Conservation (phyloP, 139 green algal genomes). For the Medakamo hakoo region DNA sequence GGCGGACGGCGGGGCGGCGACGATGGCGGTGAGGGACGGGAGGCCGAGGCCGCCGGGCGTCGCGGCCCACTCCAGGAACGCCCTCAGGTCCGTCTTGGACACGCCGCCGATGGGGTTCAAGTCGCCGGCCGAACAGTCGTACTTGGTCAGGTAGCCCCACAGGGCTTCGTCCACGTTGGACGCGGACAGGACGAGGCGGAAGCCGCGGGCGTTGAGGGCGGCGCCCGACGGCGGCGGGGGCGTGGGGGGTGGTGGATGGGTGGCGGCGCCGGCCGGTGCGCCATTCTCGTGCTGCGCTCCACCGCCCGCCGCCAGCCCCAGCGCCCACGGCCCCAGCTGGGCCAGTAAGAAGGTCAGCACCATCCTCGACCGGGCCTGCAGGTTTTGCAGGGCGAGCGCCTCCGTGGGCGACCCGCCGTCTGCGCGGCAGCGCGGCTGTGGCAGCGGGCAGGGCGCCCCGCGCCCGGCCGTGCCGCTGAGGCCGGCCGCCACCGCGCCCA, state of each 20-base stretch:
- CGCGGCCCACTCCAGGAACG: conserved; percentile 70
- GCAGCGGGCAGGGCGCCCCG: too few species aligned
- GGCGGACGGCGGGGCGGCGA: conserved; percentile 72
- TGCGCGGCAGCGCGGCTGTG: conserved; percentile 12
- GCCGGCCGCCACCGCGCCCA: conserved; percentile 49
- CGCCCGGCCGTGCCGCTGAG: conserved; percentile 65
- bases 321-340: conserved; percentile 19
- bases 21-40: conserved; percentile 51
- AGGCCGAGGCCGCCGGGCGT: conserved; percentile 66
- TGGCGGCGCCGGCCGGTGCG: too few species aligned
- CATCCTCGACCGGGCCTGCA: conserved; percentile 88
- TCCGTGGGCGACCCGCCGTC: conserved; percentile 70
- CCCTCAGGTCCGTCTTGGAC: conserved; percentile 56
- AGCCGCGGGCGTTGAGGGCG: conserved; percentile 29
- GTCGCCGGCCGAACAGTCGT: conserved; percentile 88
- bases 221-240: conserved; percentile 51
- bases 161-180: conserved; percentile 96
- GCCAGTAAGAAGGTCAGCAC: conserved; percentile 87
- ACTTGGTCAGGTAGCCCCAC: conserved; percentile 72
- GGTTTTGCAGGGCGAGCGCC: conserved; percentile 93
- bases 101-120: conserved; percentile 92
- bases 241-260: background rate
- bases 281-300: conserved; percentile 60
- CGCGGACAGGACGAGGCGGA: conserved; percentile 83
- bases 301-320: conserved; percentile 54